Conservation (phyloP, 352 stramenopile genomes). For the Blastocystis hominis region DNA sequence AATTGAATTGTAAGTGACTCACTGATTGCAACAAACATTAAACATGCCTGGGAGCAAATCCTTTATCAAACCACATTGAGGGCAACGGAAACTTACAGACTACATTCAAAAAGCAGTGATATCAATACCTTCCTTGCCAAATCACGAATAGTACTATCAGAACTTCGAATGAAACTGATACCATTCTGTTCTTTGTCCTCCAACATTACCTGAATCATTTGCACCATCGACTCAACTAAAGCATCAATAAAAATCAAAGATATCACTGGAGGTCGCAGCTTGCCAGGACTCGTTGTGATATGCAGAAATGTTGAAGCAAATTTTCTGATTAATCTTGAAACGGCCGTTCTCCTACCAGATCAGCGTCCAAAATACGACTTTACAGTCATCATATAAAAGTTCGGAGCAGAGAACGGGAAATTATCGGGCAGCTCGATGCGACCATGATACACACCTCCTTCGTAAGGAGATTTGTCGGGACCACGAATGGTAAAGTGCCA, state of each 20-base stretch:
- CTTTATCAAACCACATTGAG: neutral
- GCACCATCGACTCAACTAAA: constrained; percentile 39
- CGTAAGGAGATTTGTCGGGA: constrained; percentile 59
- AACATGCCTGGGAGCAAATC: neutral
- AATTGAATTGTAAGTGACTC: too few species aligned
- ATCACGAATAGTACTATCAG: neutral
- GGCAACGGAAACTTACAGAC: neutral
- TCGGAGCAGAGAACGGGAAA: constrained; percentile 36
- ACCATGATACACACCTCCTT: constrained; percentile 62
- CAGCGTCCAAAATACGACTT: neutral
- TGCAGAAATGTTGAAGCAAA: constrained; percentile 45
- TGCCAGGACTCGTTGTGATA: constrained; percentile 49
- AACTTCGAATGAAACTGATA: constrained; percentile 13
- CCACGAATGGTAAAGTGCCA: constrained; percentile 63
- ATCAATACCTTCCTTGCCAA: neutral
- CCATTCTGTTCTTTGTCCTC: neutral
- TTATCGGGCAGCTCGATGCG: constrained; percentile 60
- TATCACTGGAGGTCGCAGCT: neutral
- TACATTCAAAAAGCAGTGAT: neutral
- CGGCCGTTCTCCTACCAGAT: constrained; percentile 41
- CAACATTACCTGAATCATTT: constrained; percentile 42
- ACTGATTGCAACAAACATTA: too few species aligned
- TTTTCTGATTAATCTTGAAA: constrained; percentile 27
- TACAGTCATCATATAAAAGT: constrained; percentile 56
- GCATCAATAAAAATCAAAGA: neutral